A percentile compares a stretch with the other conserved stretches of the same genome.
phyloP scores from a whole-genome alignment of 495 filamentous ascomycete species.

The Neurospora discreta region DNA sequence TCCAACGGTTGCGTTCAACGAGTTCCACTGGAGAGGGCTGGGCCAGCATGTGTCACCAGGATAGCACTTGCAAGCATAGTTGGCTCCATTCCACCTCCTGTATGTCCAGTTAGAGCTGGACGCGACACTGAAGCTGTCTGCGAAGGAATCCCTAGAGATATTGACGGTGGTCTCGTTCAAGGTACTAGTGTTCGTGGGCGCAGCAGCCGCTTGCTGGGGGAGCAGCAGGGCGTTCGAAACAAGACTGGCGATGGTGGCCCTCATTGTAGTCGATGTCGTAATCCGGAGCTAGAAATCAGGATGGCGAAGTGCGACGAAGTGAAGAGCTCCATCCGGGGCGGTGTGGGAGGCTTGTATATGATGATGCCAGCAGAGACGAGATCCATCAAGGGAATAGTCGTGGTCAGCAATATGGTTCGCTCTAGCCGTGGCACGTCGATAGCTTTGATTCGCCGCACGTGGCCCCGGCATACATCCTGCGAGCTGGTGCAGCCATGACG shows the following conservation, averaged over 20 bases:
- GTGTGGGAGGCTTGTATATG: background rate
- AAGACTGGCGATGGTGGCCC: constrained; percentile 2
- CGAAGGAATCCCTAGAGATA: background rate
- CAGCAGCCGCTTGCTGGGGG: constrained; percentile 1
- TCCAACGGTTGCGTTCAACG: constrained; percentile 27
- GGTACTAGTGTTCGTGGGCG: background rate
- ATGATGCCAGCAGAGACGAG: background rate
- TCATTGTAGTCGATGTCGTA: constrained; percentile 8
- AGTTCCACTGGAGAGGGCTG: constrained; percentile 17
- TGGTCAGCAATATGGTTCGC: background rate
- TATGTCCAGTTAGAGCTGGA: constrained; percentile 11
- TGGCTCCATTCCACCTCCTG: constrained; percentile 16
- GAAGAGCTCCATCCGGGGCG: background rate
- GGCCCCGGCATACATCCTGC: background rate
- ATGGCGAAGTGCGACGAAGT: background rate
- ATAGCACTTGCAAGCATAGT: constrained; percentile 35
- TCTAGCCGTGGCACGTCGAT: background rate
- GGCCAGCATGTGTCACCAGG: constrained; percentile 34
- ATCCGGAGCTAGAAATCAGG: background rate
- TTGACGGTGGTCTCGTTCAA: background rate
- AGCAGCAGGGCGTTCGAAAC: constrained; percentile 10
- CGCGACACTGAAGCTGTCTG: background rate
- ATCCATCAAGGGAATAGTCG: background rate
- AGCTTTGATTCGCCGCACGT: background rate
- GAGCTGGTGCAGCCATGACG: background rate